Evolutionary conservation across 441 rosid species (phyloP).

Genomic region (Melastoma candidum): DNA sequence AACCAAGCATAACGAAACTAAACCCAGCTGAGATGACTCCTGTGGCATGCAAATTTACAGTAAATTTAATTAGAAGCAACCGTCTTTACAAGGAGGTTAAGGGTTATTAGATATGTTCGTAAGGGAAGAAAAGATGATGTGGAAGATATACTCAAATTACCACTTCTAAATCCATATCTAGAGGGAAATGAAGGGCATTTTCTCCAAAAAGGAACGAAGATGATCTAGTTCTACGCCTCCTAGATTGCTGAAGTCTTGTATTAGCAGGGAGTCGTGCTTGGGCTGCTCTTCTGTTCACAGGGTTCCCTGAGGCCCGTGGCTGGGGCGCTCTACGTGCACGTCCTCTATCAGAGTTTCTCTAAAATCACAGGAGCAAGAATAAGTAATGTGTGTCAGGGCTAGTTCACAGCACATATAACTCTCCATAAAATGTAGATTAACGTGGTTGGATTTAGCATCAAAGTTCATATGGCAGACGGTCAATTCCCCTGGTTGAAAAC

Average conservation of each 20-base stretch:
- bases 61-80: too few relatives aligned
- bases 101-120: slow-evolving; percentile 1
- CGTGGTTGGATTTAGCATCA: too few relatives aligned
- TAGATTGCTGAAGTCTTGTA: slow-evolving; percentile 31
- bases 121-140: slow-evolving; percentile 1
- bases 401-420: not conserved
- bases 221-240: slow-evolving; percentile 38
- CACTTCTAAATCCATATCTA: slow-evolving; percentile 55
- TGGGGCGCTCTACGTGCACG: slow-evolving; percentile 32
- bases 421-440: too few relatives aligned
- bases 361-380: slow-evolving; percentile 11
- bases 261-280: slow-evolving; percentile 29
- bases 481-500: too few relatives aligned
- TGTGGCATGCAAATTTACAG: too few relatives aligned
- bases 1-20: too few relatives aligned
- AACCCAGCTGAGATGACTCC: too few relatives aligned
- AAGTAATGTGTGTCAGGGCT: not conserved
- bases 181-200: slow-evolving; percentile 10
- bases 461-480: too few relatives aligned
- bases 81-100: not conserved
- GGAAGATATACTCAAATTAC: slow-evolving; percentile 24
- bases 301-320: slow-evolving; percentile 26
- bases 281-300: slow-evolving; percentile 41
- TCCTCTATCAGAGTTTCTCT: slow-evolving; percentile 32
- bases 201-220: slow-evolving; percentile 6